phyloP scores from a whole-genome alignment of 345 rosid genomes.

The Populus tremula region DNA sequence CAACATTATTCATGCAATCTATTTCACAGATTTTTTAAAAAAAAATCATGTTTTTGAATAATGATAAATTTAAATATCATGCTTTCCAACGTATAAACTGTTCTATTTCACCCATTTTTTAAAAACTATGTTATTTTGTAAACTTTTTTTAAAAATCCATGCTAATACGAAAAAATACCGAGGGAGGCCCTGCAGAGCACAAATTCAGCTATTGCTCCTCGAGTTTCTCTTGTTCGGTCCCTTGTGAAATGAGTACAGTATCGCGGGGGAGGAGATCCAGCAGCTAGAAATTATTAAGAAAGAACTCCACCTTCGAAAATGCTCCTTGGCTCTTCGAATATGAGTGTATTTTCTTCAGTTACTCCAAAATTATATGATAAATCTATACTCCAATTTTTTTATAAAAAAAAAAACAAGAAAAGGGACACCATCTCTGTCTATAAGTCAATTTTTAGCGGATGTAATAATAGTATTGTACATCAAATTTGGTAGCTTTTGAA shows the following conservation, averaged over 20 bases:
- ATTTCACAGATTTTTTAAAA: too few species aligned
- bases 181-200: neutral
- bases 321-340: neutral
- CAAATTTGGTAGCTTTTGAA: neutral
- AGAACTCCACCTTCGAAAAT: neutral
- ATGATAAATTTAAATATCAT: too few species aligned
- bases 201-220: neutral
- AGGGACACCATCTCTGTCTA: neutral
- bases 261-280: constrained; percentile 19
- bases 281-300: neutral
- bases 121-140: too few species aligned
- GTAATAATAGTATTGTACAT: neutral
- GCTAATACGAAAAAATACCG: too few species aligned
- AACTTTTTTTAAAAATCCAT: too few species aligned
- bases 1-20: too few species aligned
- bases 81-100: too few species aligned
- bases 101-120: too few species aligned
- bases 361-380: neutral
- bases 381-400: too few species aligned
- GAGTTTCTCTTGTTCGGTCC: neutral
- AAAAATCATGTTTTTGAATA: too few species aligned
- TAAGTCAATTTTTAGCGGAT: neutral
- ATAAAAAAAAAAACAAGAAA: too few species aligned
- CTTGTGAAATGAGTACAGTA: neutral
- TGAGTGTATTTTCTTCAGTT: neutral